Percentiles rank a stretch among this genome's conserved stretches.
These are phyloP conservation scores for Xylaria sp. DNA, from an alignment of 2,329 filamentous ascomycete species.

Conservation along the genomic window DNA sequence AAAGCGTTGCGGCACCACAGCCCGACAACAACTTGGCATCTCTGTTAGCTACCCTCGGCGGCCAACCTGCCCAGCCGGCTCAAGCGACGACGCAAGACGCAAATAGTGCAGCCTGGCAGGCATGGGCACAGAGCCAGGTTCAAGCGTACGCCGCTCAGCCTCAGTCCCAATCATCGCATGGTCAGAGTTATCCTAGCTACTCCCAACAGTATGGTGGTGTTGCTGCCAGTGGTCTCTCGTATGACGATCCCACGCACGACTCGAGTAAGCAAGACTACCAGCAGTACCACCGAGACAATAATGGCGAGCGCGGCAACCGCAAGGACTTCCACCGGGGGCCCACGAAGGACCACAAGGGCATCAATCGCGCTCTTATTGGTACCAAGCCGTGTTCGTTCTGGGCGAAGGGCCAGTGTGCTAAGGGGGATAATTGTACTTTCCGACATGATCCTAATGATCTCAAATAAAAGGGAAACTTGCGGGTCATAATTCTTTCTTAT, in stretches of 20 bases:
- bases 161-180: slow-evolving; percentile 25
- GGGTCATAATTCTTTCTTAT: neutral
- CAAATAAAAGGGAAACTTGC: too few relatives aligned
- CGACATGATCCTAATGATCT: slow-evolving; percentile 61
- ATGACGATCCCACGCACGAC: slow-evolving; percentile 15
- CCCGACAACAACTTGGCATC: slow-evolving; percentile 35
- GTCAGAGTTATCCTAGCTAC: slow-evolving; percentile 20
- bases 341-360: slow-evolving; percentile 48
- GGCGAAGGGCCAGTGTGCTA: slow-evolving; percentile 72
- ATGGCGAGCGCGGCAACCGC: slow-evolving; percentile 41
- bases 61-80: slow-evolving; percentile 16
- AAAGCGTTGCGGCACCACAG: slow-evolving; percentile 23
- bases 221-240: too few relatives aligned
- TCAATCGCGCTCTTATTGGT: slow-evolving; percentile 64
- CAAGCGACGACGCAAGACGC: slow-evolving; percentile 22
- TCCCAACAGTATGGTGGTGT: slow-evolving; percentile 15
- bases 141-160: slow-evolving; percentile 17
- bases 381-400: slow-evolving; percentile 75
- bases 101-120: slow-evolving; percentile 27
- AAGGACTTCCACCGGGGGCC: slow-evolving; percentile 51
- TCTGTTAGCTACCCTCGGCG: slow-evolving; percentile 36
- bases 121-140: slow-evolving; percentile 33
- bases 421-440: slow-evolving; percentile 77
- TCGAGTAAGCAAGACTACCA: slow-evolving; percentile 25
- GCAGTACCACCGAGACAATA: slow-evolving; percentile 28